Evolutionary conservation across 495 filamentous ascomycete genomes (phyloP), one percentile per base, ranked within the genome.

Genomic region (Annulohypoxylon bovei): DNA sequence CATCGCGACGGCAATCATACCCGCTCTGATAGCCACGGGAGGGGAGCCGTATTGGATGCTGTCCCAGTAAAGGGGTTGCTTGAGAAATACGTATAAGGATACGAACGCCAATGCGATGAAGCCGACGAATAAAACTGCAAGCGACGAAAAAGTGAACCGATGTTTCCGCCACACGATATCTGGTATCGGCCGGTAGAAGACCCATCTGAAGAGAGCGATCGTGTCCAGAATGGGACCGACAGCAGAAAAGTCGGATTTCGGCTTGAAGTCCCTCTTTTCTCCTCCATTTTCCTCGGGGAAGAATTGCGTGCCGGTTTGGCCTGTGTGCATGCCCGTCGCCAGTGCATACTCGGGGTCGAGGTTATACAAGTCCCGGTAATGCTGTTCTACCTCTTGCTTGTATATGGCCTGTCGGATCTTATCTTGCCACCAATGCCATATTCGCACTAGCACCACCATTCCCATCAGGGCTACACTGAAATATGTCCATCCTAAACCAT

Each of bases 1-100:
- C 91, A 97, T 92, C 25, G 95, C 92, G 16, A 98, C 89, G 27
- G 95, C 90, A 28, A 97, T 87, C 95, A 98, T 98, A 42, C 95
- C 95, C 12, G 93, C 86, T 65, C 95, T 90, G 71, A 97, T 91
- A 23, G 94, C 93, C 23, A 98, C 76, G 6, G 95, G 95, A 40
- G 95, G 95, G 3, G 95, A 97, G 32, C 95, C 95, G 60, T 87
- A 93, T 28, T 81, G 82, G 69, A 96, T 95, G 75, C 90, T 92
- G 75, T 91, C 82, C 84, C 91, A 95, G 81, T 92, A 97, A 7
- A 94, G 82, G 2, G 93, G 93, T 67, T 94, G 92, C 46, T 91
- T 92, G 23, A 97, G 74, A 73, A 96, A 95, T 68, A 86, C 89
- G 77, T 93, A 97, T n/a, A 94, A 81, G 0, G 88, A 88, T 35